Base-by-base conservation (phyloP, 106 monocot genomes). In the Ottelia alismoides region DNA sequence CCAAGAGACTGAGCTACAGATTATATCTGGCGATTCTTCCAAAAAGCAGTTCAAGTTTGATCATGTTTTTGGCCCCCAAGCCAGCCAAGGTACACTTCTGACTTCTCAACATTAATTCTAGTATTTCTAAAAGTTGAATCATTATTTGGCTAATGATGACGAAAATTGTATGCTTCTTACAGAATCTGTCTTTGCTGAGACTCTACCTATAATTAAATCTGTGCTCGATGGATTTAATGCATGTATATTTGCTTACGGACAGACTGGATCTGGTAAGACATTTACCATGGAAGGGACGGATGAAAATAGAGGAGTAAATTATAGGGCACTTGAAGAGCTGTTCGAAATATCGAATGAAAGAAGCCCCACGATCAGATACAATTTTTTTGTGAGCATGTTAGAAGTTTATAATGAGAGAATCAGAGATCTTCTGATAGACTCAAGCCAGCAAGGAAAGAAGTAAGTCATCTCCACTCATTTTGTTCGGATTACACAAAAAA, bases 261-360 rank as follows among this genome's bases (percentile, higher is more conserved):
- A 96, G 64, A 96, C 94, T 14, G 94, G 94, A 61, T 84, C 94
- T 10, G 94, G 94, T 28, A 96, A 96, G 60, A 96, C 94, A 2
- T 96, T 84, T 67, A 96, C 94, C 2, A 96, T 96, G 94, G 94
- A 96, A 69, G 94, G 94, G 22, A 82, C 78, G n/a, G 67, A 70
- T 22, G 81, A 84, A 49, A 72, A 83, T 30, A 72, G 94, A 55
- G 94, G 94, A 0, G 94, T 96, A 20, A 96, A 96, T 56, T 96
- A 85, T 46, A 75, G 88, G 51, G 76, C 94, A 12, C 58, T 96
- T 65, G 81, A 88, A 63, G 94, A 84, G 69, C 54, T 96, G 18
- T 88, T 96, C 58, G 81, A 64, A 35, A 65, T 64, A 61, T 80
- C 84, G 0, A 45, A 32, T 2, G 62, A 76, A 57, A 72, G 84